These are phyloP conservation scores for Saprolegnia diclina DNA, from an alignment of 352 stramenopile species.

Conservation along the genomic window DNA sequence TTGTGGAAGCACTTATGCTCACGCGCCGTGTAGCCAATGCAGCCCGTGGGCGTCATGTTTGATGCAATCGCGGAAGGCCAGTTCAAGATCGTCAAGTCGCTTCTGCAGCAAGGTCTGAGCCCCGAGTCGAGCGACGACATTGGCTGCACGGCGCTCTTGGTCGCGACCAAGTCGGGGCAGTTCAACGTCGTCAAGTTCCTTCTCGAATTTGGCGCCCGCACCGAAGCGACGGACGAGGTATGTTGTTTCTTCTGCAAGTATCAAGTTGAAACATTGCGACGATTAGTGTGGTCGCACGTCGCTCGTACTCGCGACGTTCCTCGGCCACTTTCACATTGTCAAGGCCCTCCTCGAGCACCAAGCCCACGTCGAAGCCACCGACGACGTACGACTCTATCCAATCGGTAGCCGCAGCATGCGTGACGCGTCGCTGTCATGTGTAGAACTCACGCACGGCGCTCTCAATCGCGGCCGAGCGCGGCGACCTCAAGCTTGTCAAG, in stretches of 20 bases:
- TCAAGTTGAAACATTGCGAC: background rate
- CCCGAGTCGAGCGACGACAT: constrained; percentile 12
- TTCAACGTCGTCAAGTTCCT: constrained; percentile 23
- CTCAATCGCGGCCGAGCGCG: constrained; percentile 10
- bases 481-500: constrained; percentile 21
- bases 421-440: background rate
- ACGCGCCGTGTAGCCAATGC: too few species aligned
- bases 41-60: background rate
- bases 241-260: background rate
- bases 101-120: constrained; percentile 9
- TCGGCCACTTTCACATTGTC: constrained; percentile 12
- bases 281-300: constrained; percentile 5
- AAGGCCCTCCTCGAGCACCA: constrained; percentile 14
- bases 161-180: constrained; percentile 4
- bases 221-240: constrained; percentile 22
- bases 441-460: constrained; percentile 12
- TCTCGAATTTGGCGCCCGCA: constrained; percentile 16
- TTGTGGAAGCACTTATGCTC: too few species aligned
- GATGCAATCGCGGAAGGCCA: constrained; percentile 5
- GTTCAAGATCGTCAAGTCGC: constrained; percentile 19
- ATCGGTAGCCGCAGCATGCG: background rate
- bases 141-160: constrained; percentile 20
- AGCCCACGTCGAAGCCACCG: constrained; percentile 20
- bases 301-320: constrained; percentile 5
- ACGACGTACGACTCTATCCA: constrained; percentile 2